These are phyloP conservation scores for Termitomyces sp. DNA, from an alignment of 1,284 basidiomycete species.

Conservation along the genomic window DNA sequence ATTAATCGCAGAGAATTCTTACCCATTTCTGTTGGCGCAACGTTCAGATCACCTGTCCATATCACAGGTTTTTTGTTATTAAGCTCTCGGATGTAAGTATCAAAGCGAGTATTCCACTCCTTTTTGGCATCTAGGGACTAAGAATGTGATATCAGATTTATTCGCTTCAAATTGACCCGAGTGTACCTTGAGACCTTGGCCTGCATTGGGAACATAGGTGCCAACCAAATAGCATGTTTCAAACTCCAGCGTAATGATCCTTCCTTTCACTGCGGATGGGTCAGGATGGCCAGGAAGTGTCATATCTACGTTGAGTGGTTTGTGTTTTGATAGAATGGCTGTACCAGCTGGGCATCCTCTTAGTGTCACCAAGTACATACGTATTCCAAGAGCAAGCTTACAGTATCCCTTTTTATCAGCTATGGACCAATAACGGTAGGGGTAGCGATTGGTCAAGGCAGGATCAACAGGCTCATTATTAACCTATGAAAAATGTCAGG, in stretches of 20 bases:
- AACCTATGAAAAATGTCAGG: slow-evolving; percentile 40
- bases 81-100: slow-evolving; percentile 63
- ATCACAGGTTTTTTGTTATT: slow-evolving; percentile 80
- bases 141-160: background rate
- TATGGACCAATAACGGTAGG: slow-evolving; percentile 72
- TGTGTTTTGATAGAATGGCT: slow-evolving; percentile 74
- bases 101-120: slow-evolving; percentile 74
- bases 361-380: background rate
- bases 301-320: slow-evolving; percentile 64
- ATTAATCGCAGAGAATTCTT: slow-evolving; percentile 8
- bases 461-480: slow-evolving; percentile 63
- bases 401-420: slow-evolving; percentile 72
- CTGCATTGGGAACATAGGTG: slow-evolving; percentile 89
- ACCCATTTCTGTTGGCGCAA: slow-evolving; percentile 75
- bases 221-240: slow-evolving; percentile 67
- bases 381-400: slow-evolving; percentile 29
- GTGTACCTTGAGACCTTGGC: slow-evolving; percentile 67
- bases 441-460: slow-evolving; percentile 51
- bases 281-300: slow-evolving; percentile 72
- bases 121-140: slow-evolving; percentile 73
- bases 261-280: slow-evolving; percentile 58
- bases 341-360: slow-evolving; percentile 57
- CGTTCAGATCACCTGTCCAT: slow-evolving; percentile 88
- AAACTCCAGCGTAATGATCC: slow-evolving; percentile 81
- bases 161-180: background rate